Evolutionary conservation across 495 filamentous ascomycete genomes (phyloP), one percentile per base, ranked within the genome.

Genomic region (Penicillium arizonense): DNA sequence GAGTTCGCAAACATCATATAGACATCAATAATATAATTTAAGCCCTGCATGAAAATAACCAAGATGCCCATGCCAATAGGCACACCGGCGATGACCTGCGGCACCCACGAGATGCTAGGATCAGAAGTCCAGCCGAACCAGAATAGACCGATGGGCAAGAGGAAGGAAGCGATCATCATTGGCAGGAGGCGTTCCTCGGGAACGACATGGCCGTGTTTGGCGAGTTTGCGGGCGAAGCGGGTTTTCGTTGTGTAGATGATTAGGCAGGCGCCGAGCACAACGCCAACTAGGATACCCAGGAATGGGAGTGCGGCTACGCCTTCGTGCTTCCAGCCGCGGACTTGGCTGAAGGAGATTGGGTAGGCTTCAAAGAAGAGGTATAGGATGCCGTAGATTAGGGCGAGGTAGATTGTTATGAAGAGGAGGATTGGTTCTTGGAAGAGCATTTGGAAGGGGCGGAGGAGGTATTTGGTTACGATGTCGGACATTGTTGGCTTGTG

Each of bases 11-110:
- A 75, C 72, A 80, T 74, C 55, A 76, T 63, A 52, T 88, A 89
- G 37, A 77, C 74, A 45, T 88, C 84, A 55, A 87, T 77, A 59
- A 87, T 76, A 55, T 87, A 87, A 53, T 81, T 87, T 40, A 86
- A 71, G 2, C 78, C 77, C 52, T 81, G 76, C 63, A 86, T 71
- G 68, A 84, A 82, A 45, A 84, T 74, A 11, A 82, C 66, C 54
- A 79, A 61, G 58, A 84, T 78, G 10, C 80, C 82, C 50, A 76
- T 56, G 12, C 83, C 82, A 14, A 79, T 78, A 13, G 74, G 70
- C 5, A 79, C 55, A 26, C 78, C 76, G 5, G 76, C 69, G 13
- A 83, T 61, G 35, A 79, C 73, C 48, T 77, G 80, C 2, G 75
- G 70, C 3, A 71, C 66, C 80, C 78, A 82, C 13, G 59, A 61